phyloP scores from a whole-genome alignment of 2,329 filamentous ascomycete species.

The Aaosphaeria pasadenensis region DNA sequence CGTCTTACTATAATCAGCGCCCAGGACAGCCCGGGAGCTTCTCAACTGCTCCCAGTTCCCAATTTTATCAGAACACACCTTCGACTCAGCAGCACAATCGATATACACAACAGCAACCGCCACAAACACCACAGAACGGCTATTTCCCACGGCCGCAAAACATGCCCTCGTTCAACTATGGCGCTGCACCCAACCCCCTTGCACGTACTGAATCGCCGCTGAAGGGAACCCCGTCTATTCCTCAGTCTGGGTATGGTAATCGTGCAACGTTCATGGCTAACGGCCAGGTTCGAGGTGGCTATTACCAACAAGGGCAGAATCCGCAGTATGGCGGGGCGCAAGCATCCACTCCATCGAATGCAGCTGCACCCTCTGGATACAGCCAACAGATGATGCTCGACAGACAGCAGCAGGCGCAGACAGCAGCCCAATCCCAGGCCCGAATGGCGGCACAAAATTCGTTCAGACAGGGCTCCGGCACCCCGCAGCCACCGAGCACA shows the following conservation, averaged over 20 bases:
- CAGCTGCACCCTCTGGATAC: conserved; percentile 14
- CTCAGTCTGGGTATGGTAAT: conserved; percentile 23
- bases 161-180: conserved; percentile 30
- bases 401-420: conserved; percentile 31
- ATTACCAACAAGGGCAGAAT: conserved; percentile 20
- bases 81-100: conserved; percentile 30
- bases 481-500: conserved; percentile 33
- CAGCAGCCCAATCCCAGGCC: conserved; percentile 32
- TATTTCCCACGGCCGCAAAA: conserved; percentile 34
- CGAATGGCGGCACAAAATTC: conserved; percentile 34
- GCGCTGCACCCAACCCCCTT: conserved; percentile 22
- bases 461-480: conserved; percentile 34
- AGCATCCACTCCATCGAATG: conserved; percentile 13
- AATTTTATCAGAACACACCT: conserved; percentile 33
- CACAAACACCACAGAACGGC: conserved; percentile 18
- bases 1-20: conserved; percentile 30
- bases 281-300: conserved; percentile 30
- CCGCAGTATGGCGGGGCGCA: conserved; percentile 32
- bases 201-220: conserved; percentile 34
- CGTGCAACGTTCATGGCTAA: conserved; percentile 27
- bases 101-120: conserved; percentile 23
- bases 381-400: conserved; percentile 33
- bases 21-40: conserved; percentile 26
- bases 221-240: conserved; percentile 23
- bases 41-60: conserved; percentile 23